Evolutionary conservation across 441 rosid species (phyloP).

Genomic region (Pelargonium myrrhifolium): DNA sequence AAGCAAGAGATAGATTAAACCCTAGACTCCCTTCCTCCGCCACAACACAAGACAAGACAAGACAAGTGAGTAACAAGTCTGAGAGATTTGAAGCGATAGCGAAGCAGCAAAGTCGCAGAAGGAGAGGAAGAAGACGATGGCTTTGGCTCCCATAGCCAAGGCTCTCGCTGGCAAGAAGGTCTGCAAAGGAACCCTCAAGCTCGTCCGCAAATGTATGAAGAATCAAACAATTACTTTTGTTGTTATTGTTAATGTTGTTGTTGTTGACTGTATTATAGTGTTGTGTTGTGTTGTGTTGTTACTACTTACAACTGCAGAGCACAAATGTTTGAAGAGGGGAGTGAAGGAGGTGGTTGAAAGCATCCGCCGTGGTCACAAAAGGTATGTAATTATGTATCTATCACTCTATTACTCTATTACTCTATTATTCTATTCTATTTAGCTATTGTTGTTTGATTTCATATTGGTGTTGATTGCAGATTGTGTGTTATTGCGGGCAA

Average conservation of each 20-base stretch:
- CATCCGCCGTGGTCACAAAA: constrained; percentile 78
- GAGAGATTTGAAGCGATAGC: constrained; percentile 70
- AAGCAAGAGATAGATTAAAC: too few relatives aligned
- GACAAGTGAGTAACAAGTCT: too few relatives aligned
- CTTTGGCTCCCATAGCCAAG: constrained; percentile 81
- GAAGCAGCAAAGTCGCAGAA: constrained; percentile 66
- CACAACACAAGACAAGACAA: too few relatives aligned
- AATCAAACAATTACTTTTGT: neutral
- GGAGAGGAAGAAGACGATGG: constrained; percentile 60
- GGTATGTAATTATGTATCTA: too few relatives aligned
- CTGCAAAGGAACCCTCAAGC: constrained; percentile 76
- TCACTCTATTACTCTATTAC: too few relatives aligned
- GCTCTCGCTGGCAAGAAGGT: constrained; percentile 94
- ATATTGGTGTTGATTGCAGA: too few relatives aligned
- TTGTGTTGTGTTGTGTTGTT: too few relatives aligned
- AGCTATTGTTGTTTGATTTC: too few relatives aligned
- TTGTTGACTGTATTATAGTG: too few relatives aligned
- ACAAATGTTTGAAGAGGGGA: constrained; percentile 91
- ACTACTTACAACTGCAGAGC: constrained; percentile 70
- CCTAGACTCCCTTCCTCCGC: too few relatives aligned
- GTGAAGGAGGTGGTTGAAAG: constrained; percentile 96
- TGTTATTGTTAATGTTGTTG: too few relatives aligned
- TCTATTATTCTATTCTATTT: too few relatives aligned
- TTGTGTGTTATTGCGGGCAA: constrained; percentile 82
- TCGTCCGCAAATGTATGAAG: constrained; percentile 63